Percentiles rank a stretch among this genome's conserved stretches.
phyloP scores from a whole-genome alignment of 352 stramenopile genomes.

The Globisporangium carolinianum region DNA sequence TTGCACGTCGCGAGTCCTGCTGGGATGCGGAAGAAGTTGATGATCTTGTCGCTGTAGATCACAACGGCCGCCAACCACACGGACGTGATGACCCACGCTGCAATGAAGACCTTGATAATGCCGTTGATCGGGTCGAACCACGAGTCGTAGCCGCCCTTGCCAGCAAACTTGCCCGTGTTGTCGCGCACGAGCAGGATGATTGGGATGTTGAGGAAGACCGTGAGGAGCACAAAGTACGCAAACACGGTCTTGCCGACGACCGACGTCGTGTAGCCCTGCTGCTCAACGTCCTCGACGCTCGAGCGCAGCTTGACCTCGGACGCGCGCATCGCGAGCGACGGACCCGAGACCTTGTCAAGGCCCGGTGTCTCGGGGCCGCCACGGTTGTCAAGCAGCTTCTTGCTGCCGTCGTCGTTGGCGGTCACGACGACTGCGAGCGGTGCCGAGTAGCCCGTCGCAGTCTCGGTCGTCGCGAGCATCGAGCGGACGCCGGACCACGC shows the following conservation, averaged over 20 bases:
- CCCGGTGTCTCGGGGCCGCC: conserved; percentile 40
- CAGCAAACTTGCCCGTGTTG: conserved; percentile 44
- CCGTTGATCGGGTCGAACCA: conserved; percentile 47
- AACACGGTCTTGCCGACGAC: conserved; percentile 37
- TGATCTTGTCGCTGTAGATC: conserved; percentile 28
- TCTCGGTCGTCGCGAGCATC: neutral
- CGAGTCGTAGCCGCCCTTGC: conserved; percentile 24
- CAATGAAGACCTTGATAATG: conserved; percentile 59
- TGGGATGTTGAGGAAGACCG: conserved; percentile 44
- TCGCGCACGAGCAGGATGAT: conserved; percentile 48
- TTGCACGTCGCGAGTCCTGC: conserved; percentile 32
- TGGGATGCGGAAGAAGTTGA: conserved; percentile 60
- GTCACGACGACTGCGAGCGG: conserved; percentile 9
- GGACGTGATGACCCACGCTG: conserved; percentile 41
- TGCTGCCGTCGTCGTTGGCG: conserved; percentile 25
- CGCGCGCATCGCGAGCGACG: conserved; percentile 33
- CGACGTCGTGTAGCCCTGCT: conserved; percentile 42
- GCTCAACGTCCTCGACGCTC: conserved; percentile 40
- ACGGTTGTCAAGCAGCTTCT: conserved; percentile 53
- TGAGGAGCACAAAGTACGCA: conserved; percentile 51
- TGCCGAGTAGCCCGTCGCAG: neutral
- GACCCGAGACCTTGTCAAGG: conserved; percentile 19
- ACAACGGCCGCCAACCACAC: conserved; percentile 50
- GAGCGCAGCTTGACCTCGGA: conserved; percentile 39
- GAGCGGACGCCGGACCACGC: conserved; percentile 23